Conservation (phyloP, 305 asterid genomes). For the Fraxinus albicans region DNA sequence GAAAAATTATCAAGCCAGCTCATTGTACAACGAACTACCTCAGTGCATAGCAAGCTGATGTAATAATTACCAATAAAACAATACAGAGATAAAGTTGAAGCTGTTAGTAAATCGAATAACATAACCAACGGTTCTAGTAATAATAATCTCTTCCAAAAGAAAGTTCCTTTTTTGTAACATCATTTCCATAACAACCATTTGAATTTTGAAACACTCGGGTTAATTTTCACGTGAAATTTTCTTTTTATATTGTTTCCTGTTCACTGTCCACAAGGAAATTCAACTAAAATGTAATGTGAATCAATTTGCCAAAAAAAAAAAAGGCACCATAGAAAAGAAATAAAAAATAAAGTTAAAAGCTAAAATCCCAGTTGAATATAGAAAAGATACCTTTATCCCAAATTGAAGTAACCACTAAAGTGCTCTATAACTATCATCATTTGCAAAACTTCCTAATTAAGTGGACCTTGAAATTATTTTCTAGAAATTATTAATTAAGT, state of each 20-base stretch:
- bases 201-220: not conserved
- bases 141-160: not conserved
- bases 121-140: not conserved
- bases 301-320: not conserved
- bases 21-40: not conserved
- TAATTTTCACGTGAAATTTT: not conserved
- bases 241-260: not conserved
- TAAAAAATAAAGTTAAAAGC: conserved; percentile 14
- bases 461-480: not conserved
- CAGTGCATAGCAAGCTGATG: not conserved
- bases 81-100: not conserved
- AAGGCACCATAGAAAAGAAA: not conserved
- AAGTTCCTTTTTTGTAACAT: not conserved
- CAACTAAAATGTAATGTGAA: not conserved
- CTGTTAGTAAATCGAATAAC: not conserved
- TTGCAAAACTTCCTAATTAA: conserved; percentile 13
- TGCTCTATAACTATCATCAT: conserved; percentile 23
- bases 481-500: not conserved
- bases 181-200: not conserved
- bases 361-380: conserved; percentile 18
- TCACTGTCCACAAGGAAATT: not conserved
- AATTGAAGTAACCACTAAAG: conserved; percentile 24
- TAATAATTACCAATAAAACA: not conserved
- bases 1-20: not conserved
- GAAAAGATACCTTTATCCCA: conserved; percentile 29